Evolutionary conservation across 306 rosid genomes (phyloP).

Genomic region (Styphnolobium japonicum): DNA sequence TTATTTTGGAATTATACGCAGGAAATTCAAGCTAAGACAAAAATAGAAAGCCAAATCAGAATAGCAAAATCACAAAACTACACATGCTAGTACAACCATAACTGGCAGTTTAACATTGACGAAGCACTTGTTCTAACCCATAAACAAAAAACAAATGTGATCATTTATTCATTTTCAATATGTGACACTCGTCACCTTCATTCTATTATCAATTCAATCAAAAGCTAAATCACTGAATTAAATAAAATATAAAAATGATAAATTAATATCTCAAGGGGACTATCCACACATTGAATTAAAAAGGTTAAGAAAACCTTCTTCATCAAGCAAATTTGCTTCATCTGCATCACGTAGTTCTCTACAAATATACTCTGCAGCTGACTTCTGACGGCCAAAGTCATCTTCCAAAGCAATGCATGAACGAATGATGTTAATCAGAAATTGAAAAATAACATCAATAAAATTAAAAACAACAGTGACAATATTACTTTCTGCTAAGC

Average conservation of each 20-base stretch:
- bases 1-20: not conserved
- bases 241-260: not conserved
- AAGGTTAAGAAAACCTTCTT: slow-evolving; percentile 61
- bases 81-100: not conserved
- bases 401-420: slow-evolving; percentile 45
- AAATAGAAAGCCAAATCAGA: not conserved
- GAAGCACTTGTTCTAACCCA: not conserved
- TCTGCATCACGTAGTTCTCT: slow-evolving; percentile 74
- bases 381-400: slow-evolving; percentile 56
- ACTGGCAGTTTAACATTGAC: not conserved
- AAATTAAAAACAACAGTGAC: not conserved
- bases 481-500: not conserved
- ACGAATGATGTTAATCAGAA: slow-evolving; percentile 30
- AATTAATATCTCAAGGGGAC: not conserved
- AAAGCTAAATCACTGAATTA: not conserved
- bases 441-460: not conserved
- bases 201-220: not conserved
- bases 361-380: slow-evolving; percentile 58
- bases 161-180: not conserved
- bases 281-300: not conserved
- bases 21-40: not conserved
- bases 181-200: not conserved
- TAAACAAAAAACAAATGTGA: not conserved
- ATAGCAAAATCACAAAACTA: not conserved
- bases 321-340: slow-evolving; percentile 82